Percentiles rank a stretch among this genome's conserved stretches.
Conservation (phyloP, 2,329 filamentous ascomycete species). For the Fusarium oxysporum region DNA sequence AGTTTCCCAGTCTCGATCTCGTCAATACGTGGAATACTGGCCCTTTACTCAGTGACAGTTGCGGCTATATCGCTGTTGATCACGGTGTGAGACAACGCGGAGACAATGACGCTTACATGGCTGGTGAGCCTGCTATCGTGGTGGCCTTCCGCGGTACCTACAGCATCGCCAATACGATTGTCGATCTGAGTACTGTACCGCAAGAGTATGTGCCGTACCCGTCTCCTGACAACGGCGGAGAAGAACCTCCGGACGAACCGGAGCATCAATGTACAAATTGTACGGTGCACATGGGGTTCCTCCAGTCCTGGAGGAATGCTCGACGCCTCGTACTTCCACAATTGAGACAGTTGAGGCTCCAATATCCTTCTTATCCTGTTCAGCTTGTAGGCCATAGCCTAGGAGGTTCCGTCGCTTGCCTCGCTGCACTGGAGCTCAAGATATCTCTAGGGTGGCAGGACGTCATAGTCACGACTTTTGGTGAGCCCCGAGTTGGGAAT, state of each 20-base stretch:
- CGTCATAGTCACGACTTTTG: slow-evolving; percentile 86
- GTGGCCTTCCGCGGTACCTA: slow-evolving; percentile 96
- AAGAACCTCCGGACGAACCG: slow-evolving; percentile 50
- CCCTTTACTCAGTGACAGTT: slow-evolving; percentile 85
- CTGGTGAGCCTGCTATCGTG: slow-evolving; percentile 67
- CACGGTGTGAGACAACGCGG: slow-evolving; percentile 57
- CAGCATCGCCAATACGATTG: slow-evolving; percentile 89
- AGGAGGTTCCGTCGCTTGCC: slow-evolving; percentile 88
- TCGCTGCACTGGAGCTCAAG: slow-evolving; percentile 86
- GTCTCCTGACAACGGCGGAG: slow-evolving; percentile 59
- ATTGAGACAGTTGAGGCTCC: slow-evolving; percentile 67
- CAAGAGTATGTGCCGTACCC: slow-evolving; percentile 94
- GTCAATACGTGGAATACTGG: slow-evolving; percentile 93
- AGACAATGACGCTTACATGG: slow-evolving; percentile 12
- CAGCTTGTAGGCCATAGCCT: slow-evolving; percentile 91
- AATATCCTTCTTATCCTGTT: slow-evolving; percentile 78
- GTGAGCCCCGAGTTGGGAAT: slow-evolving; percentile 80
- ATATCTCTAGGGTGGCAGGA: slow-evolving; percentile 79
- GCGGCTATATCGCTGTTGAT: slow-evolving; percentile 93
- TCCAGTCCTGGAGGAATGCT: slow-evolving; percentile 84
- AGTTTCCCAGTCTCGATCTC: slow-evolving; percentile 84
- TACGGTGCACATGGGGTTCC: slow-evolving; percentile 92
- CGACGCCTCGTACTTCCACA: slow-evolving; percentile 75
- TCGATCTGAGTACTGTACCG: slow-evolving; percentile 88
- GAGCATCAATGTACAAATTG: slow-evolving; percentile 80